Evolutionary conservation across 192 early-diverging fungal species (phyloP), one percentile per base, ranked within the genome.

Genomic region (Coemansia sp.): DNA sequence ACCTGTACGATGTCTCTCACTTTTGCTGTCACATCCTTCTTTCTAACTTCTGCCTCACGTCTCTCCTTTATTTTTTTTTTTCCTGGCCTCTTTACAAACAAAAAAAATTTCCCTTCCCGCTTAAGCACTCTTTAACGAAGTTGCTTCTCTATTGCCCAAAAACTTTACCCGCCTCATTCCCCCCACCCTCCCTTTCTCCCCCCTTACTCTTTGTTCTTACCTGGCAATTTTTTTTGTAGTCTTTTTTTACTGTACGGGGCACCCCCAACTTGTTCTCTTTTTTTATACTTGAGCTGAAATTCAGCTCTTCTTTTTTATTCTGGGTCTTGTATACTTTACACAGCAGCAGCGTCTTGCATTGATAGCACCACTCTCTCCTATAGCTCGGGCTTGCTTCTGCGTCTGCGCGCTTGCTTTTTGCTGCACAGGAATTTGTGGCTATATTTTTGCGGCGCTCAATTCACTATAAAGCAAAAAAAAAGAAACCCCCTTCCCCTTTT

Each of bases 101-200:
- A 49, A 49, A 49, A 19, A 37, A 37, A 37, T 6, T 26, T 21
- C 7, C 7, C 64, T 16, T 6, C 64, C 8, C 49, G 17, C 35
- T 65, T 65, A 59, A 42, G 39, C 64, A 65, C 64, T 21, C 46
- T 42, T 66, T 55, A 47, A n/a, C 46, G 49, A 47, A 66, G 44
- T 42, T 66, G 40, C 43, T 40, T 47, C 33, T 32, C 66, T 61
- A 28, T 60, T 35, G n/a, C 53, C 40, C 11, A n/a, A 52, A 39
- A 26, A 0, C 35, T 21, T 53, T 28, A 19, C 66, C 32, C 17
- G 46, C 46, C 19, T 49, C 46, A 42, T 35, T 35, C 5, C 5
- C 39, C 40, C 40, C 40, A 13, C 40, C 44, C 44, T 46, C 44
- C 44, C 44, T 52, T 53, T 23, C 53, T 66, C 13, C 16, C 30